Evolutionary conservation across 345 rosid species (phyloP).

Genomic region (Triadica sebifera): DNA sequence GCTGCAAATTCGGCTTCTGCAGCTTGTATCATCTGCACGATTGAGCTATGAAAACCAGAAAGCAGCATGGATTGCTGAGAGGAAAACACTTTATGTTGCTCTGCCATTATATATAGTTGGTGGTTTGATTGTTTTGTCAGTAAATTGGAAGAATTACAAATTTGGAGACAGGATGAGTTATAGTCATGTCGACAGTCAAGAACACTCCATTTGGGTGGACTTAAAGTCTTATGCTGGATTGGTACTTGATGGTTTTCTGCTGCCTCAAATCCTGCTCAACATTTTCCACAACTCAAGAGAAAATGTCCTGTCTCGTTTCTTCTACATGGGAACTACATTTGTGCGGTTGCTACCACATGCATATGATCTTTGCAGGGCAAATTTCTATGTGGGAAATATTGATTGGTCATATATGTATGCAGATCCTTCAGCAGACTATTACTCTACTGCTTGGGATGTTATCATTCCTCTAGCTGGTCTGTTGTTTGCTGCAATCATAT

Average conservation of each 20-base stretch:
- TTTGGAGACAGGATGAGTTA: not conserved
- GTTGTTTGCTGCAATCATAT: conserved; percentile 18
- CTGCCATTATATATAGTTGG: conserved; percentile 21
- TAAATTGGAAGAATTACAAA: conserved; percentile 15
- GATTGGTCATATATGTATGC: conserved; percentile 42
- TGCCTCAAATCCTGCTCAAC: conserved; percentile 33
- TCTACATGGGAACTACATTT: conserved; percentile 25
- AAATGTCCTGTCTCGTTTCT: conserved; percentile 21
- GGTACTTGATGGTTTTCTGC: conserved; percentile 27
- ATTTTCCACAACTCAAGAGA: conserved; percentile 20
- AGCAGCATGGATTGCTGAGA: conserved; percentile 26
- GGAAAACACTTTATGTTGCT: conserved; percentile 19
- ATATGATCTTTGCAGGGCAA: conserved; percentile 27
- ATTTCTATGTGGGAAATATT: conserved; percentile 1
- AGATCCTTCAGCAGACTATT: conserved; percentile 33
- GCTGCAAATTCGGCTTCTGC: conserved; percentile 28
- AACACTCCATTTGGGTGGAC: conserved; percentile 16
- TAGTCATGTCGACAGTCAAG: not conserved
- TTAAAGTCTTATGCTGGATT: conserved; percentile 27
- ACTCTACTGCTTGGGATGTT: conserved; percentile 45
- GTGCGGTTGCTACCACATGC: conserved; percentile 23
- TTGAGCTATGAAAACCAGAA: conserved; percentile 12
- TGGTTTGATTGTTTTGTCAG: conserved; percentile 14
- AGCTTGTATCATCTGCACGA: conserved; percentile 19
- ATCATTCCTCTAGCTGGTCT: conserved; percentile 28